These are phyloP conservation scores for Cladosporium sp. DNA, from an alignment of 2,329 filamentous ascomycete genomes.

Conservation along the genomic window DNA sequence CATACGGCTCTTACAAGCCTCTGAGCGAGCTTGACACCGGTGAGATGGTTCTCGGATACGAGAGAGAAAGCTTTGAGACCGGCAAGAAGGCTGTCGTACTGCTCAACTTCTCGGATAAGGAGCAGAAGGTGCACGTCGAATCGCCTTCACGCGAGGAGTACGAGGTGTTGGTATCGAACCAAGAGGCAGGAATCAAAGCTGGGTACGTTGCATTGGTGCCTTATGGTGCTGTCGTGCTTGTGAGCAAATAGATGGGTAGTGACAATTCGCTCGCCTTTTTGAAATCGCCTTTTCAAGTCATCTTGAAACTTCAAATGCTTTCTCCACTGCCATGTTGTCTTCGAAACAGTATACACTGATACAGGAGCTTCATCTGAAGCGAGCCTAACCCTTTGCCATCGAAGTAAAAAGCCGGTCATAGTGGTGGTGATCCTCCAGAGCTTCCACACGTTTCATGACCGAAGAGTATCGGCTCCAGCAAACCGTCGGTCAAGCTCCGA, in stretches of 20 bases:
- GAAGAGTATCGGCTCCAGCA: no score
- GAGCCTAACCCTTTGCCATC: no score
- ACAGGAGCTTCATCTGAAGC: no score
- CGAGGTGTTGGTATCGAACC: constrained; percentile 18
- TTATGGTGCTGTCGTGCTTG: constrained; percentile 18
- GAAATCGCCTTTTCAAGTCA: no score
- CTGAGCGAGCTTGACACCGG: constrained; percentile 17
- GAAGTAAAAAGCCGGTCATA: no score
- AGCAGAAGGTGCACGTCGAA: constrained; percentile 20
- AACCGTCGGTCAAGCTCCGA: neutral
- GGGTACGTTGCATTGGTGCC: constrained; percentile 14
- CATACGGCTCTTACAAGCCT: constrained; percentile 21
- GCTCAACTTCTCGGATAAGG: constrained; percentile 39
- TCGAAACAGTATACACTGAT: no score
- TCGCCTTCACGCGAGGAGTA: constrained; percentile 13
- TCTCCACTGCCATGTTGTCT: no score
- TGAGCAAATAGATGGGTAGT: neutral
- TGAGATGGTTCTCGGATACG: constrained; percentile 19
- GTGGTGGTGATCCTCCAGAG: no score
- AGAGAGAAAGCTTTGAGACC: constrained; percentile 34
- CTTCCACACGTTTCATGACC: no score
- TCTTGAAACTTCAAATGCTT: no score
- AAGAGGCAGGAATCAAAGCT: constrained; percentile 12
- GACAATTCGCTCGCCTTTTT: no score
- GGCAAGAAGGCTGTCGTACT: constrained; percentile 26